Conservation (phyloP, 2,329 filamentous ascomycete species). For the Bipolaris cookei region DNA sequence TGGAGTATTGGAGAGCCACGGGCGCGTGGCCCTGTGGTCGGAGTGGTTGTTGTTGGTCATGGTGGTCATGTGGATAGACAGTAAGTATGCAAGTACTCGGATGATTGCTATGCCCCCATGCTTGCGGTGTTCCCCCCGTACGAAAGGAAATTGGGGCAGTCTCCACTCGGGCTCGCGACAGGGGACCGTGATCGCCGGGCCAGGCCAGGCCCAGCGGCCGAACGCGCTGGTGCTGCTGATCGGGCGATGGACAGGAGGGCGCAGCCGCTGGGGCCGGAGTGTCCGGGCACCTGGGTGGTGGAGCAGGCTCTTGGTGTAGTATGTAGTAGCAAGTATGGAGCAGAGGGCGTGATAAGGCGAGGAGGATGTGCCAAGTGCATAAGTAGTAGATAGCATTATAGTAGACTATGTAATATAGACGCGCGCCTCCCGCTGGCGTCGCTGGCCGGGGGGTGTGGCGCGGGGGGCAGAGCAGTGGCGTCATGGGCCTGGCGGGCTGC, state of each 20-base stretch:
- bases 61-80: not conserved
- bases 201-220: conserved; percentile 9
- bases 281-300: not conserved
- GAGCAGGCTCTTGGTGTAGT: not conserved
- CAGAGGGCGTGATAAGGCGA: too few species aligned
- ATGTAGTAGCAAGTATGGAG: not conserved
- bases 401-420: not conserved
- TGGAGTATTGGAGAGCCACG: conserved; percentile 8
- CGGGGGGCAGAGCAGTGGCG: not conserved
- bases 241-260: not conserved
- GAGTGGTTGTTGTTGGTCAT: not conserved
- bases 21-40: not conserved
- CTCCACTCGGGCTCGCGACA: conserved; percentile 5
- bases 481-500: not conserved
- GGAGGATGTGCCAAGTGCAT: too few species aligned
- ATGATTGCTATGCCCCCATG: not conserved
- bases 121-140: not conserved
- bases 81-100: not conserved
- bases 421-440: not conserved
- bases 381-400: too few species aligned
- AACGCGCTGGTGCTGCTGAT: conserved; percentile 10
- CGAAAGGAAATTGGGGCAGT: conserved; percentile 9
- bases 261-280: not conserved
- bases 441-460: not conserved
- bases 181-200: conserved; percentile 11